Conservation (phyloP, 179 eudicot genomes). For the Amaranthus tricolor region DNA sequence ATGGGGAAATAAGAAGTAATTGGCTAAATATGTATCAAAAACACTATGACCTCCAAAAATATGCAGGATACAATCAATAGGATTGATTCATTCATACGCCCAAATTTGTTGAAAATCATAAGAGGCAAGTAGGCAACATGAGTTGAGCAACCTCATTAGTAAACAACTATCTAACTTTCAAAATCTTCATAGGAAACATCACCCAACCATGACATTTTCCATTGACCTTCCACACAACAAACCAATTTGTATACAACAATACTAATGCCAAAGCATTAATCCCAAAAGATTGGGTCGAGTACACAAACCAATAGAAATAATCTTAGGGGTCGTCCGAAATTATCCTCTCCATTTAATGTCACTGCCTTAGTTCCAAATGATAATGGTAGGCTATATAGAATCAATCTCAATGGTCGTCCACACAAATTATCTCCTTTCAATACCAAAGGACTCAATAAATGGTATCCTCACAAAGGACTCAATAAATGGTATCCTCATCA, state of each 20-base stretch:
- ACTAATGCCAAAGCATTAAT: not conserved
- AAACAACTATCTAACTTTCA: constrained; percentile 1
- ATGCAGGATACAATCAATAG: not conserved
- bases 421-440: too few species aligned
- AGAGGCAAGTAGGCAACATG: not conserved
- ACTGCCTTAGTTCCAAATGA: too few species aligned
- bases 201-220: not conserved
- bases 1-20: too few species aligned
- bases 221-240: not conserved
- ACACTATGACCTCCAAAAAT: not conserved
- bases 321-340: too few species aligned
- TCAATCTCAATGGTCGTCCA: too few species aligned
- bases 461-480: not conserved
- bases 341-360: too few species aligned
- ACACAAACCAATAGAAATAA: too few species aligned
- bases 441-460: too few species aligned
- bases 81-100: not conserved
- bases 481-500: not conserved
- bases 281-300: not conserved
- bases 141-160: not conserved
- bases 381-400: too few species aligned
- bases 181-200: not conserved
- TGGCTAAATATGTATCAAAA: not conserved
- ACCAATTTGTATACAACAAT: not conserved
- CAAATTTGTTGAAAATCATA: not conserved